phyloP scores from a whole-genome alignment of 768 basidiomycete genomes.

The Pleurotus salmoneostramineus region DNA sequence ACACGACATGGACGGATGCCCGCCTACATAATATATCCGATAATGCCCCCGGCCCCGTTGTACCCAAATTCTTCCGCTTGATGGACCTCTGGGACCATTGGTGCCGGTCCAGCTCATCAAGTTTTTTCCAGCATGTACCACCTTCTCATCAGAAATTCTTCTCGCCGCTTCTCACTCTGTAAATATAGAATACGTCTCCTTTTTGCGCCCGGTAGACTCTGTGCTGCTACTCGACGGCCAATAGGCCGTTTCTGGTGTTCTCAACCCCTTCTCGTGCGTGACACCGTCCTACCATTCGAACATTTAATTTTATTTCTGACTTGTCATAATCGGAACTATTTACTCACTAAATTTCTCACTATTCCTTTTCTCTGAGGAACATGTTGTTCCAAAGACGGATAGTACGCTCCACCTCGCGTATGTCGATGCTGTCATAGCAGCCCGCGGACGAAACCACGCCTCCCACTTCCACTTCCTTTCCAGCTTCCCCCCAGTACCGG shows the following conservation, averaged over 20 bases:
- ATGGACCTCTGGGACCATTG: background rate
- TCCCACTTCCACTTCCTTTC: background rate
- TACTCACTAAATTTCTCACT: background rate
- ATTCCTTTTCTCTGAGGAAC: background rate
- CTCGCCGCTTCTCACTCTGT: background rate
- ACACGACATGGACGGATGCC: background rate
- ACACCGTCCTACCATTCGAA: background rate
- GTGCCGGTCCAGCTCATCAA: background rate
- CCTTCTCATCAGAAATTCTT: background rate
- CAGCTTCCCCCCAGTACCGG: too few species aligned
- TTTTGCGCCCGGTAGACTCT: background rate
- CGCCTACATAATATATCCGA: background rate
- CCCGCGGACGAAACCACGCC: background rate
- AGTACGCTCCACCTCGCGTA: background rate
- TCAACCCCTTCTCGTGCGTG: background rate
- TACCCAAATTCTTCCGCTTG: background rate
- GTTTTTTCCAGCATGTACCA: background rate
- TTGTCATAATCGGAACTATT: background rate
- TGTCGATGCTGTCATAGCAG: background rate
- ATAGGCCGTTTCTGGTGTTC: background rate
- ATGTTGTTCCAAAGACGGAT: constrained; percentile 1
- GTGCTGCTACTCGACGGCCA: background rate
- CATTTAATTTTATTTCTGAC: background rate
- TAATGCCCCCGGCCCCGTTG: background rate
- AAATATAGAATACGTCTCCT: background rate